Percentiles rank a stretch among this genome's conserved stretches.
Evolutionary conservation across 176 grass and related monocot species (phyloP).

Genomic region (Zea mays): Zm-B73-REFERENCE-NAM-5.0 NC_050097.1:58816501-58817000

Average conservation of each 20-base stretch:
- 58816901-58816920: neutral
- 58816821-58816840: neutral
- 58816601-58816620: constrained; percentile 58
- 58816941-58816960: constrained; percentile 35
- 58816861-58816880: neutral
- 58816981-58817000: constrained; percentile 9
- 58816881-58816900: neutral
- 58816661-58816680: constrained; percentile 63
- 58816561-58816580: constrained; percentile 71
- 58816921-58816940: constrained; percentile 29
- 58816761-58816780: constrained; percentile 7
- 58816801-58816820: constrained; percentile 15
- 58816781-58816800: constrained; percentile 7
- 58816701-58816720: constrained; percentile 65
- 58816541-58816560: constrained; percentile 51
- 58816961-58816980: constrained; percentile 16
- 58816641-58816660: constrained; percentile 69
- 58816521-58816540: constrained; percentile 28
- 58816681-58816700: constrained; percentile 58
- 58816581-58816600: constrained; percentile 57
- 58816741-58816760: neutral
- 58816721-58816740: constrained; percentile 30
- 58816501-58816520: neutral
- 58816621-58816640: constrained; percentile 55
- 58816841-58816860: neutral